Percentiles rank a stretch among this genome's conserved stretches.
Evolutionary conservation across 176 grass and related monocot species (phyloP).

Genomic region (Carex parvula): DNA sequence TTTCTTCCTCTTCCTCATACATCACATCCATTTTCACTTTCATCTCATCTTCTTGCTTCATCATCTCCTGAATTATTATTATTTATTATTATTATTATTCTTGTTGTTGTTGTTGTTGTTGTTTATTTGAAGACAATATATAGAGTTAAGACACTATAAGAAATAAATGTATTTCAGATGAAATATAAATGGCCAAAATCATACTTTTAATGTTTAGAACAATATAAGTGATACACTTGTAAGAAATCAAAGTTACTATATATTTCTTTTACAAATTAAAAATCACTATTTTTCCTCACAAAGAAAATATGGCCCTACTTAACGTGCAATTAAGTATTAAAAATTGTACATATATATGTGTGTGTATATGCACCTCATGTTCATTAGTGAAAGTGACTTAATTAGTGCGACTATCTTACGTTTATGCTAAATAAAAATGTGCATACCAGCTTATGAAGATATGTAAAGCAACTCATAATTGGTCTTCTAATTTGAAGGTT

Average conservation of each 20-base stretch:
- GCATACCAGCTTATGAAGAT: background rate
- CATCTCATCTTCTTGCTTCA: slow-evolving; percentile 25
- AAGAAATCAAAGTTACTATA: background rate
- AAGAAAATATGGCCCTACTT: background rate
- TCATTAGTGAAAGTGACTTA: background rate
- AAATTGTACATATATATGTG: background rate
- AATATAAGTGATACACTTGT: background rate
- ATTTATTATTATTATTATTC: background rate
- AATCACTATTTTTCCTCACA: background rate
- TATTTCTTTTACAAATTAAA: background rate
- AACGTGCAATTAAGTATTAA: background rate
- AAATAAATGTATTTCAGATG: background rate
- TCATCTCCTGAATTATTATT: slow-evolving; percentile 5
- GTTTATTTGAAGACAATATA: background rate
- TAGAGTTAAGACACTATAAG: background rate
- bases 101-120: too few species aligned
- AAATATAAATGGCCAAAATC: background rate
- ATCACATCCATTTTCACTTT: slow-evolving; percentile 37
- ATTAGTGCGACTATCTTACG: background rate
- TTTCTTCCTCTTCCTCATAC: slow-evolving; percentile 30
- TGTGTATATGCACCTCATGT: background rate
- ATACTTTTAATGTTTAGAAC: too few species aligned
- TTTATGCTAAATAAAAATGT: background rate
- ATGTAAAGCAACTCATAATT: background rate
- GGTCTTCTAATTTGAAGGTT: background rate